Base-by-base conservation (phyloP, 2,329 filamentous ascomycete genomes). In the Elsinoe batatas region DNA sequence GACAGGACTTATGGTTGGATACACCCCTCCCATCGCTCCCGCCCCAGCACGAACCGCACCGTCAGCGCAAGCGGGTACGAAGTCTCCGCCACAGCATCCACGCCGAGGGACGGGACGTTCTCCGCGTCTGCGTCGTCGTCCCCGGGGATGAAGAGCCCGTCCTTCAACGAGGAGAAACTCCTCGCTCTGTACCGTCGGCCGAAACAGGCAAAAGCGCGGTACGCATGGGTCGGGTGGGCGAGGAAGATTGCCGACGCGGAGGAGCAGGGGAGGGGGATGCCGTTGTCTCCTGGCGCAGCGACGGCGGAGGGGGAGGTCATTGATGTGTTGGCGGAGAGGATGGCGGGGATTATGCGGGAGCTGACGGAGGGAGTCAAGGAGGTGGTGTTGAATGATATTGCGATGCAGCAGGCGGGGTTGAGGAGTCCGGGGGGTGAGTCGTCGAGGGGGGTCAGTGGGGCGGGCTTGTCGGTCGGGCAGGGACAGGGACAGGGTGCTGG, bases 141-240 rank as follows among this genome's bases (percentile, higher is more conserved):
- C 5, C n/a, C 13, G 40, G 40, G 4, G 11, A n/a, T n/a, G n/a
- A 22, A 17, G 18, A 44, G 15, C 5, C 18, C 20, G 11, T 44
- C 65, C 0, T 73, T 73, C 57, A 70, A 68, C 11, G 72, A 74
- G 58, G 65, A 68, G 33, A 67, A 68, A 22, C 63, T 75, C 13
- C 58, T 72, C 53, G 61, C 62, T 2, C 61, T 70, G 5, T 74
- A 69, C 58, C 59, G 57, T 3, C 46, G 63, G 0, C 73, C 72
- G 0, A 56, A 47, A 5, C 57, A 60, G 1, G 73, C 70, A 0
- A 68, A 67, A 49, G 67, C 63, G 6, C 61, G 68, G 37, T 74
- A 71, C 54, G 71, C 68, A 10, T 74, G 73, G 65, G 72, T 75
- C 12, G 66, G 72, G 43, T 74, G 72, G 72, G 71, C 69, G 4